Conservation (phyloP, 2,329 filamentous ascomycete genomes). For the Pestalotiopsis sp. region DNA sequence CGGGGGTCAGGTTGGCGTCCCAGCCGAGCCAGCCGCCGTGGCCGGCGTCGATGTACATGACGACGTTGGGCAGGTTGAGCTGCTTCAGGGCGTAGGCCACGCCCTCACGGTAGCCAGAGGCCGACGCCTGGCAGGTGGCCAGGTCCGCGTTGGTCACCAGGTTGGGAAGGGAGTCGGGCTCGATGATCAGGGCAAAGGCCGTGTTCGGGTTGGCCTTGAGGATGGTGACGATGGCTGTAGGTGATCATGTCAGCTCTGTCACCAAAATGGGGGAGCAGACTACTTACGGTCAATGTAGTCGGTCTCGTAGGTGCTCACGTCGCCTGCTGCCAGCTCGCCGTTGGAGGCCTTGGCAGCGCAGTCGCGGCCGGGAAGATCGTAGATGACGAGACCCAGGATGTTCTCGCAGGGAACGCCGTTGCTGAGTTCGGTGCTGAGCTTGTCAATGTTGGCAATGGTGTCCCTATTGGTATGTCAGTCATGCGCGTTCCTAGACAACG, state of each 20-base stretch:
- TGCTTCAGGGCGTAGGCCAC: conserved; percentile 54
- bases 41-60: conserved; percentile 62
- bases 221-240: conserved; percentile 41
- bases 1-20: conserved; percentile 55
- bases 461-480: conserved; percentile 39
- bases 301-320: conserved; percentile 54
- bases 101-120: conserved; percentile 51
- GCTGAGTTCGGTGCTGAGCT: conserved; percentile 49
- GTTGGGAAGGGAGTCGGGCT: conserved; percentile 63
- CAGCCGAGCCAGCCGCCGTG: conserved; percentile 65
- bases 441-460: conserved; percentile 51
- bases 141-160: conserved; percentile 59
- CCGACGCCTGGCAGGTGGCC: conserved; percentile 50
- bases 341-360: conserved; percentile 62
- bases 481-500: not conserved
- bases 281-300: conserved; percentile 52
- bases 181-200: conserved; percentile 48
- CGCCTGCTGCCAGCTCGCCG: conserved; percentile 56
- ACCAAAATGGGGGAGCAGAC: not conserved
- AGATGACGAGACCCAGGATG: conserved; percentile 53
- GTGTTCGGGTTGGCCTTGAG: conserved; percentile 49
- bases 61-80: conserved; percentile 60
- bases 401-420: conserved; percentile 44
- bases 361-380: conserved; percentile 62
- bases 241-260: not conserved